Evolutionary conservation across 768 basidiomycete genomes (phyloP).

Genomic region (Pleurotus tuber-regium): DNA sequence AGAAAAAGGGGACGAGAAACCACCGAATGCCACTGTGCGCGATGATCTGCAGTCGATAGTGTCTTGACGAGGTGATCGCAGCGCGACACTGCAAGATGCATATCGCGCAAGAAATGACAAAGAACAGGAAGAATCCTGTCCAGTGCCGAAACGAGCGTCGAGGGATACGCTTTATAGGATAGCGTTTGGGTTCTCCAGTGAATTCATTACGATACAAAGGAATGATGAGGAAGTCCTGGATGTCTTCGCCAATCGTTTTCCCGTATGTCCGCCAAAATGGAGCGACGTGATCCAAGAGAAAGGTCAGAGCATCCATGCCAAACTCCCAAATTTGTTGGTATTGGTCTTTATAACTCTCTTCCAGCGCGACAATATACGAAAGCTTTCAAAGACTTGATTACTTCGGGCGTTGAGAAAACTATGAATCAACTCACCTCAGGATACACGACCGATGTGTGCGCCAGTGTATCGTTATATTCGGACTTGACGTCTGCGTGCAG

Average conservation of each 20-base stretch:
- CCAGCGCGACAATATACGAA: conserved; percentile 65
- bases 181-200: conserved; percentile 71
- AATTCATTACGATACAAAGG: conserved; percentile 84
- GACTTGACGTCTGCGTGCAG: conserved; percentile 56
- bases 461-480: conserved; percentile 62
- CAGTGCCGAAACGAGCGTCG: conserved; percentile 66
- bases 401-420: background rate
- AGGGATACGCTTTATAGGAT: conserved; percentile 57
- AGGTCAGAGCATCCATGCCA: conserved; percentile 73
- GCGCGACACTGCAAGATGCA: conserved; percentile 56
- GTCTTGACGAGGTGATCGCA: conserved; percentile 50
- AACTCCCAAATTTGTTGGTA: conserved; percentile 83
- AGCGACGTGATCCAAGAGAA: conserved; percentile 72
- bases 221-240: conserved; percentile 78
- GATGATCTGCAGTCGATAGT: conserved; percentile 58
- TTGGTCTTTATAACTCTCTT: conserved; percentile 77
- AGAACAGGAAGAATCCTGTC: conserved; percentile 57
- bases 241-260: conserved; percentile 76
- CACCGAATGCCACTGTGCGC: conserved; percentile 61
- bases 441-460: conserved; percentile 73
- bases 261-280: conserved; percentile 83
- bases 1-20: conserved; percentile 61
- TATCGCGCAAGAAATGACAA: conserved; percentile 42
- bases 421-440: conserved; percentile 56
- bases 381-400: conserved; percentile 39